Conservation (phyloP, 306 rosid genomes). For the Arachis stenosperma region DNA sequence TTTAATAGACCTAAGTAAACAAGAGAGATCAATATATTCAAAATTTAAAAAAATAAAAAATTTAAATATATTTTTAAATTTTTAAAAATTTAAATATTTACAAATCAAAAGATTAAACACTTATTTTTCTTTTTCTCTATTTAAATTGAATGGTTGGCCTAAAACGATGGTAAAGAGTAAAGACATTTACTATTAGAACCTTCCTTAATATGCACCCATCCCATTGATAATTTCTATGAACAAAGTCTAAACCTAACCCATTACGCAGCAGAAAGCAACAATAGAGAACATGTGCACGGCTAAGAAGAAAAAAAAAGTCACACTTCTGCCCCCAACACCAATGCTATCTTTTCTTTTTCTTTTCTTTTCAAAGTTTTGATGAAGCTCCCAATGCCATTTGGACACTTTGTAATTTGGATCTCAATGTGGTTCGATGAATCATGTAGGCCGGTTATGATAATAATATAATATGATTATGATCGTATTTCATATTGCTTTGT, state of each 20-base stretch:
- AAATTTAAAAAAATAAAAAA: too few relatives aligned
- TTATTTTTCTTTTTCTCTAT: too few relatives aligned
- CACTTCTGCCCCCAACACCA: not conserved
- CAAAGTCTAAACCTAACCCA: not conserved
- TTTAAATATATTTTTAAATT: too few relatives aligned
- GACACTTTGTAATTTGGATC: not conserved
- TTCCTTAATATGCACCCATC: not conserved
- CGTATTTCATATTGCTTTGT: not conserved
- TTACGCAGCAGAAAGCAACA: not conserved
- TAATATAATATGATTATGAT: not conserved
- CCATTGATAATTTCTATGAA: not conserved
- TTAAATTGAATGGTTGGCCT: not conserved
- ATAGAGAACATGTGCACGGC: not conserved
- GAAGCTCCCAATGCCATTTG: slow-evolving; percentile 2
- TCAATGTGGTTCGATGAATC: not conserved
- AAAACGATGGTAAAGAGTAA: not conserved
- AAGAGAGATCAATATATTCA: too few relatives aligned
- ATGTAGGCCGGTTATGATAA: not conserved
- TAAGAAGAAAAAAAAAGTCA: not conserved
- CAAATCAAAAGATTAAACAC: too few relatives aligned
- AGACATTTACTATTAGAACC: slow-evolving; percentile 9
- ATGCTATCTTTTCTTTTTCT: not conserved
- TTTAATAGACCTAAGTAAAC: too few relatives aligned
- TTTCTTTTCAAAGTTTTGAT: not conserved
- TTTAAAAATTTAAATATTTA: too few relatives aligned